Evolutionary conservation across 805 yeast species (phyloP), one percentile per base, ranked within the genome.

Genomic region (Saccharomycopsis selenospora): DNA sequence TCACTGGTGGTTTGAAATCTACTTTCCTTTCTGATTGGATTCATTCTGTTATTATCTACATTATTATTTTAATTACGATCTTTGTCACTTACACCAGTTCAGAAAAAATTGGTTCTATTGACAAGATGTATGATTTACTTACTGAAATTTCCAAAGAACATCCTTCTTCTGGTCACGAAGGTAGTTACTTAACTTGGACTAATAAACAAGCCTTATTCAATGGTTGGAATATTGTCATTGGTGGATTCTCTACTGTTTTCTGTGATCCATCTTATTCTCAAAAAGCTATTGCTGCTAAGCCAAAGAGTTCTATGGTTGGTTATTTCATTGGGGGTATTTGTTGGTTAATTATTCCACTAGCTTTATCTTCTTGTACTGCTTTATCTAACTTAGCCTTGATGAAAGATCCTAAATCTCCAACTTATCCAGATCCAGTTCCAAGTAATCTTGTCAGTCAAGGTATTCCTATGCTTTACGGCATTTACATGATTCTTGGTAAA

Each of bases 1-100:
- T 70, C 20, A 65, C 72, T 33, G 79, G 79, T 43, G 80, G 80
- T 7, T 59, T 75, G 29, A 71, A 72, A 53, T 72, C 77, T n/a
- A 75, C 79, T 2, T 73, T 75, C 52, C 61, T 75, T 36, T 69
- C 79, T 13, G 80, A 75, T 57, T 73, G 73, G 61, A 65, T 67
- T 22, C 78, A 74, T 57, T 71, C 76, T 1, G 68, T 72, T 40
- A 68, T 73, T 46, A 61, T 73, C 36, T 63, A 66, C 49, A 60
- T 66, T 28, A 63, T 72, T 43, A 57, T 72, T 41, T 56, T 71
- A 46, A 57, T 65, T 8, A 57, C 68, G 11, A 57, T 58, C 5
- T 71, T 64, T 52, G 62, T 60, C 8, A 61, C 66, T 11, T 72
- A 66, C 53, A 58, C 66, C 23, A 54, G 65, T 8, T 50, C 56